Evolutionary conservation across 352 stramenopile species (phyloP).

Genomic region (Pythium brachiatum): DNA sequence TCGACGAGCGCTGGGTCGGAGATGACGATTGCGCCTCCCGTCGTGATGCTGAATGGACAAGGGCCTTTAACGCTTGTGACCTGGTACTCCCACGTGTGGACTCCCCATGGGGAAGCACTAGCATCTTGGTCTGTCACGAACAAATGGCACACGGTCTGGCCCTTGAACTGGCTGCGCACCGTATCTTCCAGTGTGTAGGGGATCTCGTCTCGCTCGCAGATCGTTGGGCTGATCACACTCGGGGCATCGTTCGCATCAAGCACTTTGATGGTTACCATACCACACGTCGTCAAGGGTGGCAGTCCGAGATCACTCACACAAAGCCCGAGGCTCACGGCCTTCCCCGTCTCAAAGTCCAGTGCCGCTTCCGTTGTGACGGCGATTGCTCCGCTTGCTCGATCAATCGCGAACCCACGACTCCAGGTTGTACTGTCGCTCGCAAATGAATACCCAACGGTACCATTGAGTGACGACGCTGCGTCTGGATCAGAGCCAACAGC

Average conservation of each 20-base stretch:
- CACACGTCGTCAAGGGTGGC: conserved; percentile 21
- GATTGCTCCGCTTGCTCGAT: conserved; percentile 18
- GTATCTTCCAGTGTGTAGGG: conserved; percentile 14
- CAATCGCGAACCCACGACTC: conserved; percentile 18
- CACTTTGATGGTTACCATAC: conserved; percentile 18
- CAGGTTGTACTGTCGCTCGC: not conserved
- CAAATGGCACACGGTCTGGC: conserved; percentile 18
- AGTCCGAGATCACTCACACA: conserved; percentile 20
- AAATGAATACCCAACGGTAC: conserved; percentile 9
- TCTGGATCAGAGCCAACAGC: conserved; percentile 23
- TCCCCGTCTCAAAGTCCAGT: conserved; percentile 21
- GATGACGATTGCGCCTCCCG: conserved; percentile 18
- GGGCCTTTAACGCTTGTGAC: not conserved
- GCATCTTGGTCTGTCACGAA: conserved; percentile 22
- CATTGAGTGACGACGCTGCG: conserved; percentile 4
- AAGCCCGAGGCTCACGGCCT: not conserved
- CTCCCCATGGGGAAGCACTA: conserved; percentile 5
- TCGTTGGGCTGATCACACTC: conserved; percentile 16
- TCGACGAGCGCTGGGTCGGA: conserved; percentile 15
- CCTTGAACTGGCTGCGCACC: not conserved
- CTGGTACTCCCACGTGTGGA: conserved; percentile 25
- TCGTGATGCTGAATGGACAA: conserved; percentile 12
- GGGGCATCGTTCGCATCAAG: conserved; percentile 29
- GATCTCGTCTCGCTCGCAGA: conserved; percentile 22
- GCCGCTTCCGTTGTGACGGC: not conserved